Base-by-base conservation (phyloP, 2,329 filamentous ascomycete species). In the Trichoderma gracile region DNA sequence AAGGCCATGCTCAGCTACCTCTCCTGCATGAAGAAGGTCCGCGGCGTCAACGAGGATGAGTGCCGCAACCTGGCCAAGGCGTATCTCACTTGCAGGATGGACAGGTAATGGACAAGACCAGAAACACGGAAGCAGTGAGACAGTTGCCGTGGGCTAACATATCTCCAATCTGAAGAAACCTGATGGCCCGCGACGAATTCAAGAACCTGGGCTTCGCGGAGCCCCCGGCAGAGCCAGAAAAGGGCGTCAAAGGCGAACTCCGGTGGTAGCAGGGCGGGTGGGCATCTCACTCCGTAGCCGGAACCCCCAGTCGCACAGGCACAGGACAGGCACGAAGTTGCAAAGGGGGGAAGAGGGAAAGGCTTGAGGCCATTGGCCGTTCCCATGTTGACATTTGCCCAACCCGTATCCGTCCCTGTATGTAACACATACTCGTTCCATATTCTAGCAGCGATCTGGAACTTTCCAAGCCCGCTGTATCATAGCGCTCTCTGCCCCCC, bases 151-250 rank as follows among this genome's bases (percentile, higher is more conserved):
- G 47, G 19, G 58, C 58, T 62, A 62, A 62, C 58, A 9, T 38
- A 42, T 57, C 12, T 25, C 62, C 46, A 27, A 47, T 30, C 30
- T 54, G 25, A 57, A 93, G 93, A 70, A 97, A 98, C 74, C 81
- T 99, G 38, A 99, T 99, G 95, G 93, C 93, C 8, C 92, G 86
- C 70, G 95, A 99, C 73, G 91, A 96, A 66, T 95, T 98, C 78
- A 92, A 91, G 77, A 99, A 99, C 73, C 81, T 99, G 46, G 95
- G 95, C 0, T 95, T 96, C 71, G 71, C 81, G 52, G 72, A 75
- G 53, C 66, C 69, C 15, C 50, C 66, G 57, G 67, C 74, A 19
- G 73, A 77, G 69, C 69, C 74, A n/a, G 73, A 77, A 69, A 76
- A 73, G 60, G 72, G 71, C 50, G 71, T 73, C 65, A 78, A 78